Percentiles rank a stretch among this genome's conserved stretches.
Conservation (phyloP, 1,284 basidiomycete species). For the Apiotrichum montevideense region DNA sequence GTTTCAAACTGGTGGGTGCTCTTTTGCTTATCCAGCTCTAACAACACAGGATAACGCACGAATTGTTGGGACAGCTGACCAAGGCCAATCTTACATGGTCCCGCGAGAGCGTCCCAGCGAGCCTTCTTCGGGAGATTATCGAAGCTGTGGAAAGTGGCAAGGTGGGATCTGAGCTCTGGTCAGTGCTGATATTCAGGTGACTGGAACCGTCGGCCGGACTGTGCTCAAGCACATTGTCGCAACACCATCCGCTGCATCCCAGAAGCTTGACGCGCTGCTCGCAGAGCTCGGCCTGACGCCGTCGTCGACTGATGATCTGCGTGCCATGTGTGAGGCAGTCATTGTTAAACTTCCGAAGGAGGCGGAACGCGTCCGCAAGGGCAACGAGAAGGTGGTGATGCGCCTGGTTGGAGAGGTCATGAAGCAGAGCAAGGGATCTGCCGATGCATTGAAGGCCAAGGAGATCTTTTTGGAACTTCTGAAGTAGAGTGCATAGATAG, state of each 20-base stretch:
- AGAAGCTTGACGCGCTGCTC: constrained; percentile 50
- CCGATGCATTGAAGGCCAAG: constrained; percentile 53
- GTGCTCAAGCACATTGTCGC: constrained; percentile 58
- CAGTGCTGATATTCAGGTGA: constrained; percentile 34
- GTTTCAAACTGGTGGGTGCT: constrained; percentile 74
- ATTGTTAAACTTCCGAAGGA: constrained; percentile 66
- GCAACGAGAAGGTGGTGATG: constrained; percentile 76
- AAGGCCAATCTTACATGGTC: constrained; percentile 58
- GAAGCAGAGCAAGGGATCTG: constrained; percentile 71
- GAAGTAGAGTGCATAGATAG: neutral
- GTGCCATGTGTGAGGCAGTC: constrained; percentile 56
- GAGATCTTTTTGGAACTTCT: constrained; percentile 37
- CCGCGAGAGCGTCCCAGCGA: constrained; percentile 57
- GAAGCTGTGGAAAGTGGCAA: constrained; percentile 62
- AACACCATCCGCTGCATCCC: neutral
- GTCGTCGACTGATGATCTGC: constrained; percentile 42
- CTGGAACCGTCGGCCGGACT: constrained; percentile 50
- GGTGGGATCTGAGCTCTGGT: constrained; percentile 9
- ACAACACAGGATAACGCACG: constrained; percentile 71
- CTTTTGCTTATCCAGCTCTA: too few relatives aligned
- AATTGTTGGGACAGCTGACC: constrained; percentile 69
- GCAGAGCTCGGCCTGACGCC: constrained; percentile 25
- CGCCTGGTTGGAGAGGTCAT: constrained; percentile 85
- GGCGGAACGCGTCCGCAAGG: constrained; percentile 61
- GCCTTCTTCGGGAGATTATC: constrained; percentile 69